These are phyloP conservation scores for Paspalum notatum DNA, from an alignment of 176 grass and related monocot genomes.

Conservation along the genomic window DNA sequence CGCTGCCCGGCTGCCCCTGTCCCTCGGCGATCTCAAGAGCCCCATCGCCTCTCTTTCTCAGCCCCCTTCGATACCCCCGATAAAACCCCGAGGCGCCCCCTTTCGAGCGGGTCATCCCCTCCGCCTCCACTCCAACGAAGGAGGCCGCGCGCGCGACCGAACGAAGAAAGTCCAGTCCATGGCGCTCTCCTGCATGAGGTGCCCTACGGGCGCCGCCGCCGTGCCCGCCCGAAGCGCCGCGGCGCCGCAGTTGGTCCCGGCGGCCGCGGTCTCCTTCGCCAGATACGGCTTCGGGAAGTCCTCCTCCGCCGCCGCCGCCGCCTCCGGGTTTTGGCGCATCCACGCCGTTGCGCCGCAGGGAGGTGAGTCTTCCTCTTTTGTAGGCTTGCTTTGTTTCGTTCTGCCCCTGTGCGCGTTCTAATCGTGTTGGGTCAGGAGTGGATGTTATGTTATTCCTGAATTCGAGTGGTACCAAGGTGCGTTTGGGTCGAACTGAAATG, in stretches of 20 bases:
- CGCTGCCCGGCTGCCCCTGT: not conserved
- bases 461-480: not conserved
- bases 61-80: conserved; percentile 53
- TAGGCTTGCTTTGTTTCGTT: not conserved
- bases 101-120: not conserved
- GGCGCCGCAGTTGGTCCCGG: not conserved
- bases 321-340: conserved; percentile 37
- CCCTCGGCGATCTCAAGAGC: conserved; percentile 56
- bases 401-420: no score
- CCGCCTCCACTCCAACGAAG: conserved; percentile 12
- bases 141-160: not conserved
- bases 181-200: conserved; percentile 57
- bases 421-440: no score
- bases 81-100: conserved; percentile 27
- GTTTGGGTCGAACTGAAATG: not conserved
- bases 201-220: conserved; percentile 8
- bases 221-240: not conserved
- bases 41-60: not conserved
- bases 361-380: conserved; percentile 33
- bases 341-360: conserved; percentile 34
- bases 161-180: not conserved
- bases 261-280: conserved; percentile 29
- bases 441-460: not conserved
- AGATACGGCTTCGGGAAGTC: conserved; percentile 41
- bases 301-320: conserved; percentile 32